Evolutionary conservation across 1,284 basidiomycete genomes (phyloP), one percentile per base, ranked within the genome.

Genomic region (Pseudozyma hubeiensis): DNA sequence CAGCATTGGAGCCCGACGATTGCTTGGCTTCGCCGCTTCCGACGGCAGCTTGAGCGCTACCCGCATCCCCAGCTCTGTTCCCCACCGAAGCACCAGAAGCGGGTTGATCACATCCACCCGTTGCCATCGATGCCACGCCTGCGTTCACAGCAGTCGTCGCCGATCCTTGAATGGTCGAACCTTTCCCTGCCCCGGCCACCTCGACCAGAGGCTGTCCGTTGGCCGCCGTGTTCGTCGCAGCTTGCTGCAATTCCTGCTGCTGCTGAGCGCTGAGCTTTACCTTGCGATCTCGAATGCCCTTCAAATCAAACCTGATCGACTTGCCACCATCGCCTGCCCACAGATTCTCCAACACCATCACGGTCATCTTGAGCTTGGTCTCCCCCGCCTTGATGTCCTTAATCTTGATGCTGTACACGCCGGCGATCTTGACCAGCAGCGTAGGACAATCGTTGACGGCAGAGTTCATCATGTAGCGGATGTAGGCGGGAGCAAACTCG

Each of bases 351-450:
- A 80, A 66, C 47, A 81, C 45, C 77, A 79, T 78, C 33, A 81
- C 55, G 53, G 69, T 80, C 74, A 79, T 78, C 65, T 79, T 79
- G 57, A 80, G 63, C 63, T 69, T 74, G 30, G 64, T 71, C 57
- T 79, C 77, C 19, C 71, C 66, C 14, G 59, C 61, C 52, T 75
- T 77, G 39, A 55, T 64, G 51, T 81, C 75, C 51, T 81, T 81
- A 66, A 81, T 76, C 67, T 81, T 81, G 64, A 81, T 63, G 53
- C 61, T 73, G 69, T 81, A 81, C 7, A 77, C 77, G 24, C 80
- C 80, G 2, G 75, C 70, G 33, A 81, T 81, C 72, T 80, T 80
- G 71, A 79, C 79, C 13, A 81, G 73, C 47, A 80, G 53, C 37
- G 77, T 80, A 19, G 80, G 80, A 14, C 74, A 77, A 39, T 78